A percentile compares a stretch with the other conserved stretches of the same genome.
phyloP scores from a whole-genome alignment of 352 stramenopile genomes.

The Phytophthora pisi region DNA sequence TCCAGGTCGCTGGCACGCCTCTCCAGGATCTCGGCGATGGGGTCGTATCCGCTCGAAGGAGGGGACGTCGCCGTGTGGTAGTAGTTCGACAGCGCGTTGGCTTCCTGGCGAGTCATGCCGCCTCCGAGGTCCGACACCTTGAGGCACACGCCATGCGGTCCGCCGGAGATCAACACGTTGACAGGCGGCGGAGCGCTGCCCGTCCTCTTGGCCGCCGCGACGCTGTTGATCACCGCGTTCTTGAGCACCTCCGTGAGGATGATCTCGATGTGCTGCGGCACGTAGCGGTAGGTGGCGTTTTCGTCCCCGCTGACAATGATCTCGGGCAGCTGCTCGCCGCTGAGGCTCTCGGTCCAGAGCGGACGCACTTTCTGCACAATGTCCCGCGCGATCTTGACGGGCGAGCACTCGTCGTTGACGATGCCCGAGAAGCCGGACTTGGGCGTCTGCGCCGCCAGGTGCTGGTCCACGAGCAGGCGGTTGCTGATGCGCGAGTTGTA shows the following conservation, averaged over 20 bases:
- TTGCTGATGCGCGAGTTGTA: conserved; percentile 88
- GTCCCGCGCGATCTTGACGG: conserved; percentile 64
- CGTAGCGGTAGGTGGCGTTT: conserved; percentile 75
- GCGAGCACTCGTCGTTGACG: conserved; percentile 68
- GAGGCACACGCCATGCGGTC: conserved; percentile 75
- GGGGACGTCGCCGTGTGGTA: conserved; percentile 37
- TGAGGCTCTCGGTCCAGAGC: conserved; percentile 60
- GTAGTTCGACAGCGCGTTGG: conserved; percentile 76
- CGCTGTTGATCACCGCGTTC: conserved; percentile 79
- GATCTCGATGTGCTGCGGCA: conserved; percentile 83
- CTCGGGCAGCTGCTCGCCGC: conserved; percentile 52
- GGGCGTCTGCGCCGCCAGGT: conserved; percentile 68
- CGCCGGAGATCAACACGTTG: conserved; percentile 66
- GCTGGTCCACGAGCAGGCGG: conserved; percentile 85
- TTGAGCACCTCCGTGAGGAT: conserved; percentile 85
- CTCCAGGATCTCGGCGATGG: conserved; percentile 73
- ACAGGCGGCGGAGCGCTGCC: conserved; percentile 52
- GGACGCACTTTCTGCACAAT: conserved; percentile 62
- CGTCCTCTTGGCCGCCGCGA: conserved; percentile 40
- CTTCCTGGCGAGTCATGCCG: conserved; percentile 76
- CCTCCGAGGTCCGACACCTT: conserved; percentile 81
- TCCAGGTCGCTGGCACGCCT: conserved; percentile 64
- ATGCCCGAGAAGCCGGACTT: conserved; percentile 63
- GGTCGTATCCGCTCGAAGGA: conserved; percentile 56
- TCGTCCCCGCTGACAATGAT: conserved; percentile 61